Conservation (phyloP, 176 grass and related monocot species). For the Eremochloa ophiuroides region DNA sequence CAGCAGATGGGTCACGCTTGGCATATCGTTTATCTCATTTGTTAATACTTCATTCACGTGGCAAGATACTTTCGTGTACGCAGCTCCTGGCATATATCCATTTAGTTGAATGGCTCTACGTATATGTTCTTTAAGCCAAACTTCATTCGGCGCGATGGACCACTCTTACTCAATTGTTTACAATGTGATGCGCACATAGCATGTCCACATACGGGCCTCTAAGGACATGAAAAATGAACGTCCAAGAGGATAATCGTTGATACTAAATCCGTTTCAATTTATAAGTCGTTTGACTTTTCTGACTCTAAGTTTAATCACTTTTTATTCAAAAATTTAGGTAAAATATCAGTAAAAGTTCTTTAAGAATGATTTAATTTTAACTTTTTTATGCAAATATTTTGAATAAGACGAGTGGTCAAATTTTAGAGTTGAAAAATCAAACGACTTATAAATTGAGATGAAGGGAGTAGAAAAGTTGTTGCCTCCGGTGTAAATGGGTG, state of each 20-base stretch:
- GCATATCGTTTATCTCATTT: not conserved
- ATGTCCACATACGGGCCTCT: not conserved
- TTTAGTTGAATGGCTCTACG: not conserved
- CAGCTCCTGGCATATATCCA: not conserved
- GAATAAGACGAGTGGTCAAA: too few species aligned
- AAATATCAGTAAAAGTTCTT: too few species aligned
- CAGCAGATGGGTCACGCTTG: not conserved
- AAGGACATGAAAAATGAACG: not conserved
- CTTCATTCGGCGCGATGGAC: not conserved
- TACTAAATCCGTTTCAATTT: too few species aligned
- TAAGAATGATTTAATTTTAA: too few species aligned
- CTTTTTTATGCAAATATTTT: too few species aligned
- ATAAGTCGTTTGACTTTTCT: too few species aligned
- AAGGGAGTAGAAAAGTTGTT: too few species aligned
- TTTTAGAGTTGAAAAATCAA: too few species aligned
- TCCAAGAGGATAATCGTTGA: not conserved
- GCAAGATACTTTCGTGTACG: not conserved
- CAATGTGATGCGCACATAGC: not conserved
- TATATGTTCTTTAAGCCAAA: not conserved
- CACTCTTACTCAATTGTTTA: not conserved
- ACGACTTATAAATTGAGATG: too few species aligned
- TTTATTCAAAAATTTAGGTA: too few species aligned
- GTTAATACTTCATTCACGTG: not conserved
- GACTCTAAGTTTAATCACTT: too few species aligned
- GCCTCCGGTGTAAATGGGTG: not conserved